Conservation (phyloP, 495 filamentous ascomycete species). For the Schizothecium vesticola region DNA sequence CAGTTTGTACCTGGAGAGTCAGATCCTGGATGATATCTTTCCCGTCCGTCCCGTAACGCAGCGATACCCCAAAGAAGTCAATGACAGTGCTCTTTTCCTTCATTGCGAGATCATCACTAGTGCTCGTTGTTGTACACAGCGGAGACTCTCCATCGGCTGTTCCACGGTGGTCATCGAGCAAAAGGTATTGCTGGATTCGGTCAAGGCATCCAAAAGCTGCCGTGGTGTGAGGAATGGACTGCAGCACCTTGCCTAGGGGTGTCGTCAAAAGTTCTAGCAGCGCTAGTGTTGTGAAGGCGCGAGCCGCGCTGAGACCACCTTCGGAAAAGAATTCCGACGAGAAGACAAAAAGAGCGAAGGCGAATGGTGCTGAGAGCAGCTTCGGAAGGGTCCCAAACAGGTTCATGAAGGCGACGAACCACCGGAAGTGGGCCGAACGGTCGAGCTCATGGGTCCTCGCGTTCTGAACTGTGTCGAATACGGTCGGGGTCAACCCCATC, state of each 20-base stretch:
- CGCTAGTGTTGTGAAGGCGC: constrained; percentile 35
- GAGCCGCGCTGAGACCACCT: constrained; percentile 13
- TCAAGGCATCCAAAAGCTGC: constrained; percentile 27
- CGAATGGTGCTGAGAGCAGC: neutral
- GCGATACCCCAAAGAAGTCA: too few relatives aligned
- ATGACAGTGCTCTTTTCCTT: too few relatives aligned
- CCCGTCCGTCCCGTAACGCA: too few relatives aligned
- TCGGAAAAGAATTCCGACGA: neutral
- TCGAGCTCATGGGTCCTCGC: neutral
- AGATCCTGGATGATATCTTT: too few relatives aligned
- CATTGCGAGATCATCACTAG: too few relatives aligned
- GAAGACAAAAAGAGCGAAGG: neutral
- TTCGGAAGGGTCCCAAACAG: neutral
- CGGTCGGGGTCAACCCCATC: constrained; percentile 25
- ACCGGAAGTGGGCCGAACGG: constrained; percentile 1
- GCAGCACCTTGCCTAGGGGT: constrained; percentile 27
- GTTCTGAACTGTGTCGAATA: constrained; percentile 37
- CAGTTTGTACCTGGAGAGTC: too few relatives aligned
- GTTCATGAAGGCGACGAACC: neutral
- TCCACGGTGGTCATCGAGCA: too few relatives aligned
- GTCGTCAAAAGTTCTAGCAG: constrained; percentile 32
- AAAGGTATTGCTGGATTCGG: too few relatives aligned
- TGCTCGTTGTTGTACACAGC: too few relatives aligned
- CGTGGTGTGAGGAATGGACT: constrained; percentile 18
- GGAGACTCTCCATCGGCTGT: too few relatives aligned